Conservation (phyloP, 176 grass and related monocot species). For the Oryza meyeriana region DNA sequence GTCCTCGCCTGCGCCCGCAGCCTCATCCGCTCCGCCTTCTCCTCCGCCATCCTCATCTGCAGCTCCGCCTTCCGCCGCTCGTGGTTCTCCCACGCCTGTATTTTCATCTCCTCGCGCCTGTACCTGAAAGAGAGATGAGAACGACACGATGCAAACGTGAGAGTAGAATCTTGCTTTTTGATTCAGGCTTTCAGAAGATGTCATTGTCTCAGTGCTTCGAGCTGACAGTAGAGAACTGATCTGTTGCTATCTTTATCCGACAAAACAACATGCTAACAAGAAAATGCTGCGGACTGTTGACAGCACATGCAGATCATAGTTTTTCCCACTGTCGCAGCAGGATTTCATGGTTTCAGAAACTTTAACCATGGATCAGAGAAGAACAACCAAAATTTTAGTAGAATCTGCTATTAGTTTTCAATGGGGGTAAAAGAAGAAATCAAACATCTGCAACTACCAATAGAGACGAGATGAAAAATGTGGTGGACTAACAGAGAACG, state of each 20-base stretch:
- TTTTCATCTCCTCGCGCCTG: constrained; percentile 76
- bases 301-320: neutral
- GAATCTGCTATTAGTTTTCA: neutral
- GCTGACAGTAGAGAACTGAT: neutral
- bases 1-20: constrained; percentile 63
- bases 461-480: neutral
- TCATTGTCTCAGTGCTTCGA: neutral
- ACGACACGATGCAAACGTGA: neutral
- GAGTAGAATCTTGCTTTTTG: neutral
- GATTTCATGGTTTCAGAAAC: neutral
- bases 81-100: constrained; percentile 84
- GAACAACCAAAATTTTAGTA: neutral
- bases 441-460: no score
- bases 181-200: neutral
- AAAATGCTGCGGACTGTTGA: neutral
- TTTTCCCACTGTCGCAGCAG: neutral
- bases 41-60: constrained; percentile 74
- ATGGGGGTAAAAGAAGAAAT: neutral
- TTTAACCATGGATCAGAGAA: neutral
- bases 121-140: constrained; percentile 38
- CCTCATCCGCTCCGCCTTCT: constrained; percentile 75
- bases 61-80: constrained; percentile 73
- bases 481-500: neutral
- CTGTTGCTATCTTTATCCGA: neutral
- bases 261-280: neutral